Evolutionary conservation across 495 filamentous ascomycete species (phyloP).

Genomic region (Podospora tetraspora): DNA sequence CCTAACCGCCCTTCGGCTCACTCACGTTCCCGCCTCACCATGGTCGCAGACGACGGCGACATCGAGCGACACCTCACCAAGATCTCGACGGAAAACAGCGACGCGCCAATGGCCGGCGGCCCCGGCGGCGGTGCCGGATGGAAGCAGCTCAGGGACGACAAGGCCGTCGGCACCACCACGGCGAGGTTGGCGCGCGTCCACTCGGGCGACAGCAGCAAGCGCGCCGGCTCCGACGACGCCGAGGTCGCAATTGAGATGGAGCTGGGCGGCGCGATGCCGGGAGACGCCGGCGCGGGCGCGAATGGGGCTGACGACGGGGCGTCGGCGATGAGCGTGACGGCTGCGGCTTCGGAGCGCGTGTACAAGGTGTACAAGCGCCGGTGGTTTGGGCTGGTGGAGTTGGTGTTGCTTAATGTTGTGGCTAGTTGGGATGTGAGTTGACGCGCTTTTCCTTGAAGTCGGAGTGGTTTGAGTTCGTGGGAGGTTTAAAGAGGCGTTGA

Average conservation of each 20-base stretch:
- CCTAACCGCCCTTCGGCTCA: background rate
- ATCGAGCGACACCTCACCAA: background rate
- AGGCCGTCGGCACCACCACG: background rate
- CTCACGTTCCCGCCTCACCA: background rate
- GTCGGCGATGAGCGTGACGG: slow-evolving; percentile 2
- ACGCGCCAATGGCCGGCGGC: background rate
- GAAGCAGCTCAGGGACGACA: slow-evolving; percentile 8
- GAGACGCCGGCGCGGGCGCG: no score
- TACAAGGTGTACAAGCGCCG: slow-evolving; percentile 84
- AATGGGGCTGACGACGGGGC: background rate
- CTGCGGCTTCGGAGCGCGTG: slow-evolving; percentile 7
- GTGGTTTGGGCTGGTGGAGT: slow-evolving; percentile 80
- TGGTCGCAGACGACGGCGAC: background rate
- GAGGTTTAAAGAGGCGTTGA: background rate
- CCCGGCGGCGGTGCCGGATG: slow-evolving; percentile 2
- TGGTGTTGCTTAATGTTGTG: slow-evolving; percentile 86
- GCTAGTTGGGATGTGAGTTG: slow-evolving; percentile 88
- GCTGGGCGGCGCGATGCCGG: background rate
- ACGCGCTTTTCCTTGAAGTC: background rate
- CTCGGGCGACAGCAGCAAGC: background rate
- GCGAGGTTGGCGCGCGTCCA: background rate
- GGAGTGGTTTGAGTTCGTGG: background rate
- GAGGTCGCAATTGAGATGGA: slow-evolving; percentile 19
- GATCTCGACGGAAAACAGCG: background rate
- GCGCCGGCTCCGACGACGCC: background rate